A percentile compares a stretch with the other conserved stretches of the same genome.
phyloP scores from a whole-genome alignment of 345 rosid species.

The Aurinia saxatilis region DNA sequence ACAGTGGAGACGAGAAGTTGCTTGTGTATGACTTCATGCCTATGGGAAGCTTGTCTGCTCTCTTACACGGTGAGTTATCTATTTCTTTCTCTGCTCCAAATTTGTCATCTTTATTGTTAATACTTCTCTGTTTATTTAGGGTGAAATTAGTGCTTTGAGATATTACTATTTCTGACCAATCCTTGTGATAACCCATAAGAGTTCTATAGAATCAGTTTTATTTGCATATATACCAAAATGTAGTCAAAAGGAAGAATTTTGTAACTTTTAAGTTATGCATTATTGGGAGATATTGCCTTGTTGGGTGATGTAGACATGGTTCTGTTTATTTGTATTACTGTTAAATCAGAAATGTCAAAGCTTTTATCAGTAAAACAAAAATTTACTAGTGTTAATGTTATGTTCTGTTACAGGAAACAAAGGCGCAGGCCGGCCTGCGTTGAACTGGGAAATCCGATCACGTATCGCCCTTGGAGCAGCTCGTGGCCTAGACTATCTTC shows the following conservation, averaged over 20 bases:
- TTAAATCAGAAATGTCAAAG: not conserved
- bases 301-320: not conserved
- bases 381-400: not conserved
- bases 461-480: conserved; percentile 82
- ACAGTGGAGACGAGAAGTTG: conserved; percentile 90
- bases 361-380: not conserved
- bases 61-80: conserved; percentile 58
- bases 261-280: not conserved
- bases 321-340: not conserved
- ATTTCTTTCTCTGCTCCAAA: not conserved
- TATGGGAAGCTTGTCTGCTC: conserved; percentile 98
- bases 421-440: conserved; percentile 78
- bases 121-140: not conserved
- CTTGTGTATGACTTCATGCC: conserved; percentile 95
- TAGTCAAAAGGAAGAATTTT: not conserved
- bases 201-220: too few species aligned
- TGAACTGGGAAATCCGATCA: conserved; percentile 80
- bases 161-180: not conserved
- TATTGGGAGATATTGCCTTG: not conserved
- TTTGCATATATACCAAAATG: too few species aligned
- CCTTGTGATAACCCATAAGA: not conserved
- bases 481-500: conserved; percentile 76
- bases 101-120: not conserved
- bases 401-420: conserved; percentile 59
- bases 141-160: too few species aligned